Evolutionary conservation across 2,329 filamentous ascomycete species (phyloP).

Genomic region (Xylaria arbuscula): DNA sequence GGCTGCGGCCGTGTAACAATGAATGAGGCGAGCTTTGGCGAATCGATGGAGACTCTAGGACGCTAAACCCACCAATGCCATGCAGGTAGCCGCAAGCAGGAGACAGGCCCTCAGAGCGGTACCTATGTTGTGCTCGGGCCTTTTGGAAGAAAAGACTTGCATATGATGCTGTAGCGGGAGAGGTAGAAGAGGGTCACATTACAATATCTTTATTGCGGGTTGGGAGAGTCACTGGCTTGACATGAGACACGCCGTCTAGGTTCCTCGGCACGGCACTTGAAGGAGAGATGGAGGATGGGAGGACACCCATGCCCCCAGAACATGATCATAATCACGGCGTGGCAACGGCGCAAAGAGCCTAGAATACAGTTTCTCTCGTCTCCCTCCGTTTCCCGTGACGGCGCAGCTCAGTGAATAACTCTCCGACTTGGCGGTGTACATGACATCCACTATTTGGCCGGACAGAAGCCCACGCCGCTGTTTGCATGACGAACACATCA

Average conservation of each 20-base stretch:
- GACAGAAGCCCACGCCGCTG: slow-evolving; percentile 43
- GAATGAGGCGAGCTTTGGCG: slow-evolving; percentile 51
- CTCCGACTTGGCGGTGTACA: slow-evolving; percentile 42
- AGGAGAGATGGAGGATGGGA: background rate
- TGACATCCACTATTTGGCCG: slow-evolving; percentile 26
- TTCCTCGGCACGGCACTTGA: slow-evolving; percentile 5
- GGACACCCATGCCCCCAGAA: background rate
- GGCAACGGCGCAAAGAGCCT: slow-evolving; percentile 3
- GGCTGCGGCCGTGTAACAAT: slow-evolving; percentile 39
- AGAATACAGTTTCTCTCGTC: background rate
- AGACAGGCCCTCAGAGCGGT: slow-evolving; percentile 45
- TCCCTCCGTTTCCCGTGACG: slow-evolving; percentile 19
- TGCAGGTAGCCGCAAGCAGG: slow-evolving; percentile 48
- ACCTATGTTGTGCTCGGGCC: slow-evolving; percentile 45
- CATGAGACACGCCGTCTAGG: slow-evolving; percentile 16
- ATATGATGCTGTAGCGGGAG: slow-evolving; percentile 18
- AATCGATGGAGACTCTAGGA: slow-evolving; percentile 40
- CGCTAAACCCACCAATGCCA: slow-evolving; percentile 41
- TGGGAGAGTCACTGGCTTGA: slow-evolving; percentile 31
- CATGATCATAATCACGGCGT: slow-evolving; percentile 8
- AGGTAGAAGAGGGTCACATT: slow-evolving; percentile 12
- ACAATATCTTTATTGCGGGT: slow-evolving; percentile 42
- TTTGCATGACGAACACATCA: slow-evolving; percentile 46
- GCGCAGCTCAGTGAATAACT: slow-evolving; percentile 40
- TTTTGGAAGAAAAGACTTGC: slow-evolving; percentile 41